phyloP scores from a whole-genome alignment of 2,329 filamentous ascomycete genomes.

The Pseudogymnoascus sp. region DNA sequence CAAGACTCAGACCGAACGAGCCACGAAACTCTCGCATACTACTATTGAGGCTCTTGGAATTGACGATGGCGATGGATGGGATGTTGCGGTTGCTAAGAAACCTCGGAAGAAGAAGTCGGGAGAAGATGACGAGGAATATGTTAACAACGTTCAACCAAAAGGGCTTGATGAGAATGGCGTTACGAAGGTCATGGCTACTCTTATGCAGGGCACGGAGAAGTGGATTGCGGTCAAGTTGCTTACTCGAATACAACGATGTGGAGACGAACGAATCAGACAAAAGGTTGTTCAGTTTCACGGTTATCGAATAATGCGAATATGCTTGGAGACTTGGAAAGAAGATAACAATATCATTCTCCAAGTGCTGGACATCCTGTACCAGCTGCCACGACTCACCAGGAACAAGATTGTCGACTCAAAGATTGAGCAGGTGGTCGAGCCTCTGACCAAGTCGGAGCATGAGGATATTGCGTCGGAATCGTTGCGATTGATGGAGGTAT shows the following conservation, averaged over 20 bases:
- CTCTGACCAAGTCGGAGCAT: constrained; percentile 58
- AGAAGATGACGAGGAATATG: constrained; percentile 92
- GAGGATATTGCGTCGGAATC: constrained; percentile 67
- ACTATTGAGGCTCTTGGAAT: constrained; percentile 95
- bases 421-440: constrained; percentile 73
- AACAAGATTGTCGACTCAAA: constrained; percentile 98
- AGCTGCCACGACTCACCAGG: constrained; percentile 79
- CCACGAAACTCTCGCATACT: constrained; percentile 79
- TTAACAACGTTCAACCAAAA: constrained; percentile 76
- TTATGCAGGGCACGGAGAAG: constrained; percentile 98
- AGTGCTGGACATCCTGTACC: constrained; percentile 79
- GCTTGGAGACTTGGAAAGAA: constrained; percentile 81
- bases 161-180: constrained; percentile 74
- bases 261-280: constrained; percentile 80
- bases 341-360: constrained; percentile 86
- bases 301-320: constrained; percentile 87
- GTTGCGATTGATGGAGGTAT: constrained; percentile 64
- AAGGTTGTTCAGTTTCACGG: constrained; percentile 93
- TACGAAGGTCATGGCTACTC: constrained; percentile 88
- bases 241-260: constrained; percentile 74
- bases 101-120: constrained; percentile 84
- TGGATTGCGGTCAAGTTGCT: constrained; percentile 97
- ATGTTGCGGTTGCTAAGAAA: constrained; percentile 80
- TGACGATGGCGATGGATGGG: constrained; percentile 86
- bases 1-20: constrained; percentile 93